Percentiles rank a stretch among this genome's conserved stretches.
Evolutionary conservation across 495 filamentous ascomycete genomes (phyloP).

Genomic region (Penicillium canescens): DNA sequence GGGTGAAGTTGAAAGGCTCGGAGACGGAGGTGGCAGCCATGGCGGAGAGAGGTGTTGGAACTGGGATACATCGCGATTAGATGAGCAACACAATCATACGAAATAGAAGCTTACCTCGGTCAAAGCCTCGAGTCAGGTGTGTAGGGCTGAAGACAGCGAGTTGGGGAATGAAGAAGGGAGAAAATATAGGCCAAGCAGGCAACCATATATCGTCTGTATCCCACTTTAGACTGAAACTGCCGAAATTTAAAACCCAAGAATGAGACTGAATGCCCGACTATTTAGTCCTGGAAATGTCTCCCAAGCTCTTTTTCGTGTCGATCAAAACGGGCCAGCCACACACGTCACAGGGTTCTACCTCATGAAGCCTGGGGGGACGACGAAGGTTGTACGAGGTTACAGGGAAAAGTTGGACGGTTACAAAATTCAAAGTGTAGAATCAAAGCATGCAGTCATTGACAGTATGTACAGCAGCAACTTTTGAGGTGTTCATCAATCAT

Average conservation of each 20-base stretch:
- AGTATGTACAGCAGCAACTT: conserved; percentile 34
- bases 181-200: conserved; percentile 3
- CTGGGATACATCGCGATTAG: neutral
- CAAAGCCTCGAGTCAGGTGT: neutral
- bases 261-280: neutral
- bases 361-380: conserved; percentile 9
- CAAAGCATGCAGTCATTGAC: conserved; percentile 20
- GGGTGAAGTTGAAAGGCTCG: conserved; percentile 28
- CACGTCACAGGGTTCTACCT: conserved; percentile 13
- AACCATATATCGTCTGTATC: conserved; percentile 6
- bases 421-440: conserved; percentile 3
- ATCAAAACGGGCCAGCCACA: conserved; percentile 4
- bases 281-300: neutral
- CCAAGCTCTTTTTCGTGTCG: neutral
- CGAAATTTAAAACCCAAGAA: neutral
- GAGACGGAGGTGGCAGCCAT: conserved; percentile 22
- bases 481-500: conserved; percentile 38
- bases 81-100: neutral
- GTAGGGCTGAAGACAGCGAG: conserved; percentile 1
- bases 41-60: neutral
- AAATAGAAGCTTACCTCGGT: neutral
- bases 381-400: too few species aligned
- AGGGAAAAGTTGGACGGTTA: too few species aligned
- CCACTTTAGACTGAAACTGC: neutral
- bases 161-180: neutral